Evolutionary conservation across 1,139 yeast genomes (phyloP), one percentile per base, ranked within the genome.

Genomic region (Pichia sorboxylosa): DNA sequence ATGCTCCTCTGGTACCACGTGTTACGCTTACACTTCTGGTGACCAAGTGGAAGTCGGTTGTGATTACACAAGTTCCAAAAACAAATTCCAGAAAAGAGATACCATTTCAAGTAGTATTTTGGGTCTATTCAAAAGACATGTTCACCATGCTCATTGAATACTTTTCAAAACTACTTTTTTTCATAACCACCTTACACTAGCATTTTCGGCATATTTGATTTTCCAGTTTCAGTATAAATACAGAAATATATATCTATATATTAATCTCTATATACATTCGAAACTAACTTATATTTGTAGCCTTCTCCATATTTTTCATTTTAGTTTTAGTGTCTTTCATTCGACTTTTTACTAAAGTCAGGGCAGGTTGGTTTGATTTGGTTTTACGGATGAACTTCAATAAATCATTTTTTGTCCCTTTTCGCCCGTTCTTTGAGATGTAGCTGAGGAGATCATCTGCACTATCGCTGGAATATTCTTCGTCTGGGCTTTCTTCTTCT

Each of bases 1-100:
- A 26, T 74, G 83, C 53, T 68, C 78, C 8, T 54, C 65, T 3
- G 76, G 79, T 29, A 73, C 81, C 5, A 61, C 69, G 2, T 74
- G 82, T 53, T 63, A 58, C 40, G 76, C 79, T 15, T 59, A 57
- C 40, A 61, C 57, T 26, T 47, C 48, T 30, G 59, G 49, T 36
- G 56, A 52, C 30, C 39, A 45, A 6, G 68, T 65, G 22, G 54
- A 52, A 27, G 45, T 59, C 30, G 63, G 66, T 14, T 66, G 72
- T 46, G 58, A 61, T 42, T 53, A 48, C 32, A 27, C 27, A 6
- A 30, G 32, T 54, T 40, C 40, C 17, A 45, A 50, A 28, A 29
- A 39, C 13, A 35, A 42, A 19, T 54, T 41, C 29, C 35, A 40
- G 10, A 54, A 56, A 31, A 51, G 59, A 45, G 50, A 45, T 29